Percentiles rank a stretch among this genome's conserved stretches.
phyloP scores from a whole-genome alignment of 345 rosid genomes.

The Lepidium africanum region DNA sequence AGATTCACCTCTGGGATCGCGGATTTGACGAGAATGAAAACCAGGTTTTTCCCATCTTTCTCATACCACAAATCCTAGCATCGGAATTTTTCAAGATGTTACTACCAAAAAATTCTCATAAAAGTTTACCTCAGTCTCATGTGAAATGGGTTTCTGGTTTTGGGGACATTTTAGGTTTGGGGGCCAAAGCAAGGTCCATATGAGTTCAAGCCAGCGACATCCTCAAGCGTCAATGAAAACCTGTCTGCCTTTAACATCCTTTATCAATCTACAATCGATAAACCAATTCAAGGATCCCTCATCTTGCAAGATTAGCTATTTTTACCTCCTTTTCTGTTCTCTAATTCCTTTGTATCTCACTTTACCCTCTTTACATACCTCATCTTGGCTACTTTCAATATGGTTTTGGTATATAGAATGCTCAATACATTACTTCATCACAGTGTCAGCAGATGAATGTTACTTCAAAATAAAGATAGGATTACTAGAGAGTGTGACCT shows the following conservation, averaged over 20 bases:
- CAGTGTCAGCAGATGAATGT: background rate
- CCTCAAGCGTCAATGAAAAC: slow-evolving; percentile 42
- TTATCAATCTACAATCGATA: slow-evolving; percentile 43
- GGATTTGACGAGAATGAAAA: slow-evolving; percentile 73
- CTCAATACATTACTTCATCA: slow-evolving; percentile 1
- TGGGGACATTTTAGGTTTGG: slow-evolving; percentile 55
- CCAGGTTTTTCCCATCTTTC: slow-evolving; percentile 42
- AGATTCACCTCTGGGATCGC: slow-evolving; percentile 84
- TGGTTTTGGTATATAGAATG: slow-evolving; percentile 16
- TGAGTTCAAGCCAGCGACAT: slow-evolving; percentile 73
- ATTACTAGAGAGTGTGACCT: background rate
- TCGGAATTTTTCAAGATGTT: background rate
- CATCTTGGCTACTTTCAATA: background rate
- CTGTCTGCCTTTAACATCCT: slow-evolving; percentile 53
- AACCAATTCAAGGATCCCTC: slow-evolving; percentile 74
- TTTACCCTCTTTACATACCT: background rate
- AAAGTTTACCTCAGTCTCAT: background rate
- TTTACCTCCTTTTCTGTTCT: background rate
- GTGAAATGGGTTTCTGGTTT: background rate
- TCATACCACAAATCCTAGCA: background rate
- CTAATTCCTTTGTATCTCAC: background rate
- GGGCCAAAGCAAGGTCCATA: slow-evolving; percentile 71
- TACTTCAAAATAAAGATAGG: background rate
- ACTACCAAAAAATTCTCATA: background rate
- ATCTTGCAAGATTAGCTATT: slow-evolving; percentile 55